These are phyloP conservation scores for Candida odintsovae DNA, from an alignment of 805 yeast species.

Conservation along the genomic window DNA sequence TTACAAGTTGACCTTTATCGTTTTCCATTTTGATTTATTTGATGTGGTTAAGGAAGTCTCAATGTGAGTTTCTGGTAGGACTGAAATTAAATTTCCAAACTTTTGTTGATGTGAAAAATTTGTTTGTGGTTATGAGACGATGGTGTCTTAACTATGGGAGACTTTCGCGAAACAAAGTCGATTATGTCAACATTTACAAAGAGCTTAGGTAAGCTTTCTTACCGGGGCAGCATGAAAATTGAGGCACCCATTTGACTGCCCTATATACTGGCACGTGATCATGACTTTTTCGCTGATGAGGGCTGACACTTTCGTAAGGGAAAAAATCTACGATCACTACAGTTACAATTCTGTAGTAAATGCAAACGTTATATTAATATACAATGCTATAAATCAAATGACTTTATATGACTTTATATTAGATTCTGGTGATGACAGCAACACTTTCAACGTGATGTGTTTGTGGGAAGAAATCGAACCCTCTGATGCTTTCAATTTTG, in stretches of 20 bases:
- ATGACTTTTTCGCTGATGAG: no score
- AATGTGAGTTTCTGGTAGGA: not conserved
- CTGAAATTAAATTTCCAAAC: constrained; percentile 3
- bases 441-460: constrained; percentile 90
- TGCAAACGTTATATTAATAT: not conserved
- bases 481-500: constrained; percentile 75
- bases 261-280: not conserved
- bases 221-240: not conserved
- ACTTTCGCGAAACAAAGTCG: not conserved
- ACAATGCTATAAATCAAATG: not conserved
- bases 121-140: constrained; percentile 1
- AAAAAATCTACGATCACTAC: not conserved
- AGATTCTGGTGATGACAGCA: constrained; percentile 52
- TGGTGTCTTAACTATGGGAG: not conserved
- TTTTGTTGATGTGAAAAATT: constrained; percentile 3
- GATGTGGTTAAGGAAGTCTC: constrained; percentile 1
- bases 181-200: not conserved
- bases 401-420: not conserved
- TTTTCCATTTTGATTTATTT: constrained; percentile 82
- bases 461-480: constrained; percentile 96
- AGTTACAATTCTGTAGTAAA: not conserved
- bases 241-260: not conserved
- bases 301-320: not conserved
- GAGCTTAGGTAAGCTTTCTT: not conserved
- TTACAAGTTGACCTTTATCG: constrained; percentile 99